Base-by-base conservation (phyloP, 768 basidiomycete species). In the Tylopilus felleus region DNA sequence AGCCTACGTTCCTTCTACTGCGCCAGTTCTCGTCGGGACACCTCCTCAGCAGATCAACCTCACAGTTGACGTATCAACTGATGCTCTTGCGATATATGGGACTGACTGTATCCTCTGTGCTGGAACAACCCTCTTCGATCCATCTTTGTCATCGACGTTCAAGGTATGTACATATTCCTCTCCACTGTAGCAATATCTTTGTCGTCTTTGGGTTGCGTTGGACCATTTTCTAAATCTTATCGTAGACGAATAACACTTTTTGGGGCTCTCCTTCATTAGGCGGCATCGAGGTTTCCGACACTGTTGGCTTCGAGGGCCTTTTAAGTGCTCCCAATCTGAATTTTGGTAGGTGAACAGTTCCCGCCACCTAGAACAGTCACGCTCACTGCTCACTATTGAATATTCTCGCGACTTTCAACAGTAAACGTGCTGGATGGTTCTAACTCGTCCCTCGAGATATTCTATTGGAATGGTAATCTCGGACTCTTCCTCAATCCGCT, bases 11-110 rank as follows among this genome's bases (percentile, higher is more conserved):
- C 57, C 66, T 23, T 43, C 49, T 12, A 66, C 60, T 8, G 60
- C 60, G 6, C 56, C 63, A 19, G 51, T 46, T 10, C 60, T 65
- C 25, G 19, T 68, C 25, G 65, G 67, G 14, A 67, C 63, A 10
- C 68, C 67, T 12, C 63, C 68, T 21, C 67, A 68, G 44, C 56
- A 62, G 44, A 23, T 70, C 40, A 56, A 63, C 27, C 49, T 68
- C n/a, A 67, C 68, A 9, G 58, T 68, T 31, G 51, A 51, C 13
- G 21, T 68, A 2, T 39, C 60, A 21, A 22, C 57, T 1, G 58
- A 50, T 4, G 1, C 27, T 33, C 51, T 68, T 27, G 56, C 46
- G 12, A 54, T 62, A 12, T 68, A 63, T 41, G 43, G 41, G 5
- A 49, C 58, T 2, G 60, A 70, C 39, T 69, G 67, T 35, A 46